Conservation (phyloP, 768 basidiomycete genomes). For the Mycena latifolia region DNA sequence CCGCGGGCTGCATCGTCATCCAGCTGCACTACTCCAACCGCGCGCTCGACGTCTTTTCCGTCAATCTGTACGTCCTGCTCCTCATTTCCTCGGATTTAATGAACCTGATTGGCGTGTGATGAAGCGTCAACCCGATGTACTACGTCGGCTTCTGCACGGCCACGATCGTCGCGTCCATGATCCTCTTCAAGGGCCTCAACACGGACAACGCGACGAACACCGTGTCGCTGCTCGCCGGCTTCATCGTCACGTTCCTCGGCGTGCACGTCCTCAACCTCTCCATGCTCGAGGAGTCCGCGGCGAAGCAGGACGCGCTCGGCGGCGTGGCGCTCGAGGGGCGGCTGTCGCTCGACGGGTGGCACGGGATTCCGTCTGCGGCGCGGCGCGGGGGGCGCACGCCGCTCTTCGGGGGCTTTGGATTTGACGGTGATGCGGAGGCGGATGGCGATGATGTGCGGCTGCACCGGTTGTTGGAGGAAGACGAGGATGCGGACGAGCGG, state of each 20-base stretch:
- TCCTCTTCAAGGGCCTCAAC: slow-evolving; percentile 98
- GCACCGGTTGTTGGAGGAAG: slow-evolving; percentile 56
- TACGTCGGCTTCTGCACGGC: slow-evolving; percentile 96
- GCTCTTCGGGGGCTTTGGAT: slow-evolving; percentile 83
- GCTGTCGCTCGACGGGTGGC: slow-evolving; percentile 84
- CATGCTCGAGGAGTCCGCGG: slow-evolving; percentile 44
- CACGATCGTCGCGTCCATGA: slow-evolving; percentile 93
- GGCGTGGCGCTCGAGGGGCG: slow-evolving; percentile 54
- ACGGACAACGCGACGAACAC: slow-evolving; percentile 86
- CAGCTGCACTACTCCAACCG: slow-evolving; percentile 99
- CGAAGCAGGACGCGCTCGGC: slow-evolving; percentile 51
- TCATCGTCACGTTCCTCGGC: slow-evolving; percentile 47
- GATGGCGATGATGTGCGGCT: slow-evolving; percentile 64
- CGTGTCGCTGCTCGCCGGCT: slow-evolving; percentile 68
- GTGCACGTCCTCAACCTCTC: slow-evolving; percentile 34
- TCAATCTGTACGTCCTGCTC: slow-evolving; percentile 86
- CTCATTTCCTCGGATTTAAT: background rate
- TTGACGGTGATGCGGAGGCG: slow-evolving; percentile 45
- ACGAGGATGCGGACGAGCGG: slow-evolving; percentile 2
- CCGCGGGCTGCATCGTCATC: slow-evolving; percentile 85
- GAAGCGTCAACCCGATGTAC: slow-evolving; percentile 96
- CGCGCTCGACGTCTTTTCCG: slow-evolving; percentile 95
- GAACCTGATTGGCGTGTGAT: slow-evolving; percentile 37
- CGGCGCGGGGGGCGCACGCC: slow-evolving; percentile 73
- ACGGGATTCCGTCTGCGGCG: slow-evolving; percentile 63